Evolutionary conservation across 805 yeast species (phyloP), one percentile per base, ranked within the genome.

Genomic region (Teunomyces cretensis): DNA sequence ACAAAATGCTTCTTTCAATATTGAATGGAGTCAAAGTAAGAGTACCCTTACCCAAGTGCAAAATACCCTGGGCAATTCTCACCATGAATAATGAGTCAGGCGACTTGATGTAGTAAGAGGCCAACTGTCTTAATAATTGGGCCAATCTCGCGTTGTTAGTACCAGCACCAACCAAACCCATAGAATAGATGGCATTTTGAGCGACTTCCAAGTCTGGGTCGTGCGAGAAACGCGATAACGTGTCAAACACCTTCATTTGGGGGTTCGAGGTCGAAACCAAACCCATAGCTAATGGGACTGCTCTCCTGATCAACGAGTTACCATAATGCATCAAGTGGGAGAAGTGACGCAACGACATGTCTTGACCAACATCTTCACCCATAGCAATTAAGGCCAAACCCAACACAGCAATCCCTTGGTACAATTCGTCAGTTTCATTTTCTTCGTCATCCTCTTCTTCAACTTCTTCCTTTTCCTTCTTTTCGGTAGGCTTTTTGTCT

Each of bases 81-180:
- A 95, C 96, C 77, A 88, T 86, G 68, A 94, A 94, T 56, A 92
- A 71, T 12, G 95, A 84, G 64, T 92, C 95, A 44, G 94, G 84
- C 46, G 92, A 95, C 60, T 91, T 87, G 43, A 87, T 79, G 65
- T 94, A 95, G 66, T 94, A 94, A 44, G 88, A 83, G 1, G 99
- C 98, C 56, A 94, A 78, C 68, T 94, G 98, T 67, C 99, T 82
- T 60, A 94, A 78, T 52, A 94, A 76, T 72, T 94, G 99, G 3
- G 98, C 98, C 52, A 94, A 76, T 72, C 99, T 86, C 6, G 99
- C 99, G 64, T 94, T 94, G 69, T 94, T 92, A 24, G 99, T 94
- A 69, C 99, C 99, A 15, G 98, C 94, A 63, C 99, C 99, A 56
- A 92, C 96, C 51, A 94, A 72, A 44, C 99, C 99, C 98, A 94